Base-by-base conservation (phyloP, 306 rosid species). In the Casuarina glauca region DNA sequence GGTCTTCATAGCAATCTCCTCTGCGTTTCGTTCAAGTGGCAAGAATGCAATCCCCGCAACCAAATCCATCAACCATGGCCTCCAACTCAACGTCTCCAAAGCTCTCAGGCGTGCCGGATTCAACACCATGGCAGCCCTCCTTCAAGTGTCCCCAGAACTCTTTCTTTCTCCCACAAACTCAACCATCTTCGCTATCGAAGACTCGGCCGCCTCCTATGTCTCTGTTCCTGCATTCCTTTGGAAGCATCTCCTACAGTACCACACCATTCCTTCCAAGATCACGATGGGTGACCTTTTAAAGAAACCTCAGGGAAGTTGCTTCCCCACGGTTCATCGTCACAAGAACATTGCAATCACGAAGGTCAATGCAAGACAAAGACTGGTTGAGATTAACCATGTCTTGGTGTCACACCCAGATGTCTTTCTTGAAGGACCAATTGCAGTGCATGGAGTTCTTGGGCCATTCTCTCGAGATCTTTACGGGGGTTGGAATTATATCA, bases 371-470 rank as follows among this genome's bases (percentile, higher is more conserved):
- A 48, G n/a, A n/a, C 58, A 49, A 38, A 69, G 84, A 71, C 9
- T 42, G 4, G 41, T 90, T 0, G 91, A 94, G 74, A 91, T 94
- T 84, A 92, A 92, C 70, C 82, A 81, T 32, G 91, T 88, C 0
- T 16, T 32, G 49, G 79, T 94, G 9, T 87, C 97, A 9, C 80
- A 87, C 75, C 96, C 94, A 9, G 83, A 92, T 70, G 53, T 91
- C 19, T 90, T 84, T 75, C 83, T 89, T 3, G 87, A 63, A 1
- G 84, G 78, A 1, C 51, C 85, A 16, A 49, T 93, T 13, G 84
- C 82, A 2, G 76, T 91, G 35, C 97, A 94, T 11, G 97, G 94
- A 1, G 96, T 94, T 82, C 79, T 80, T 63, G 81, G 75, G 4
- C 96, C 91, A 0, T 94, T 92, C 60, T 82, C 84, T 12, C 80